These are phyloP conservation scores for Phytophthora nicotianae DNA, from an alignment of 352 stramenopile species.

Conservation along the genomic window DNA sequence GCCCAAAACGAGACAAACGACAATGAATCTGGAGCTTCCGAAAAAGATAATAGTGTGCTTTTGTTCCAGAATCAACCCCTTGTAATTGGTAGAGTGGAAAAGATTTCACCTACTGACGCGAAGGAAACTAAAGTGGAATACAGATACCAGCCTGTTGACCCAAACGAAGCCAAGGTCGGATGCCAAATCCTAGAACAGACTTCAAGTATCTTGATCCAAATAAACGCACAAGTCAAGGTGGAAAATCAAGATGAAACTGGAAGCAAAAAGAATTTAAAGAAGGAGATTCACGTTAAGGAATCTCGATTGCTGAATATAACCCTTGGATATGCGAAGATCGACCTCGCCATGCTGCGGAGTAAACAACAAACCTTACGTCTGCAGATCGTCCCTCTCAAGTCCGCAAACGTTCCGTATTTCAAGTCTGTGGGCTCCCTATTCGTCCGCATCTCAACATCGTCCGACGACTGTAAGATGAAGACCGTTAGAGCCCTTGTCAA, in stretches of 20 bases:
- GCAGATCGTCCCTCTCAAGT: constrained; percentile 43
- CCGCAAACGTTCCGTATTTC: constrained; percentile 46
- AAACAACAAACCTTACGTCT: constrained; percentile 49
- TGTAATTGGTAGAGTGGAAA: constrained; percentile 29
- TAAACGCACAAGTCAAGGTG: constrained; percentile 27
- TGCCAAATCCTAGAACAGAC: constrained; percentile 37
- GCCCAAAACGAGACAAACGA: not conserved
- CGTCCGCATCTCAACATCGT: constrained; percentile 31
- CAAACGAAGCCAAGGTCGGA: constrained; percentile 10
- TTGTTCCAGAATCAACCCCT: constrained; percentile 38
- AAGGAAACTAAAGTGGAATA: constrained; percentile 11
- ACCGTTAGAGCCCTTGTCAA: not conserved
- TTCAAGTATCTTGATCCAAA: constrained; percentile 53
- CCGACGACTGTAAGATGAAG: not conserved
- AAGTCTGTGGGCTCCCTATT: constrained; percentile 57
- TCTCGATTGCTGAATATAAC: constrained; percentile 10
- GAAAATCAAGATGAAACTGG: not conserved
- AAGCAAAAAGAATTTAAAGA: constrained; percentile 14
- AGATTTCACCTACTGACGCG: not conserved
- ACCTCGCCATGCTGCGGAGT: constrained; percentile 45
- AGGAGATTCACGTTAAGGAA: not conserved
- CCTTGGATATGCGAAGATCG: constrained; percentile 55
- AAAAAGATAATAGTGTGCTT: not conserved
- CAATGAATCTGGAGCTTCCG: not conserved
- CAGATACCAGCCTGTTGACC: constrained; percentile 5